These are phyloP conservation scores for Hordeum marinum DNA, from an alignment of 176 grass and related monocot genomes.

Conservation along the genomic window DNA sequence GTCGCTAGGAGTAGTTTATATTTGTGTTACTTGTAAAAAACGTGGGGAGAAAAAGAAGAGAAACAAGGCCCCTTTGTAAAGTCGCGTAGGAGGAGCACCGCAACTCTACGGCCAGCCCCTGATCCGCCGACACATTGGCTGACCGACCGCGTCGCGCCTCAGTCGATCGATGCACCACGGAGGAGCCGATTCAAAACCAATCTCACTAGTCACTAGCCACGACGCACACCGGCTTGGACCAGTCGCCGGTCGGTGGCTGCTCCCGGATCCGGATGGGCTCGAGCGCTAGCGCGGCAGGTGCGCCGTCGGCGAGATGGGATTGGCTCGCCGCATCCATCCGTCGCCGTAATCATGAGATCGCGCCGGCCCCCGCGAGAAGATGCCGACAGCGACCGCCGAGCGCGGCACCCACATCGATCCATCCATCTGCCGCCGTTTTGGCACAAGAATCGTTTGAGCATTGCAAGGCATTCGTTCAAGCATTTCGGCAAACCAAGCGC, in stretches of 20 bases:
- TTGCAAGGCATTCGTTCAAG: neutral
- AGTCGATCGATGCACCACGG: neutral
- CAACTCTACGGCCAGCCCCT: no score
- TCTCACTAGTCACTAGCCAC: neutral
- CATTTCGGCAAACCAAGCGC: neutral
- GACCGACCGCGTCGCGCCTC: neutral
- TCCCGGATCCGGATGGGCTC: no score
- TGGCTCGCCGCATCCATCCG: neutral
- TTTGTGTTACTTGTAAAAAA: no score
- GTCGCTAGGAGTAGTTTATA: no score
- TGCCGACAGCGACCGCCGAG: neutral
- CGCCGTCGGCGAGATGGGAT: slow-evolving; percentile 13
- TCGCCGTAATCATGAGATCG: neutral
- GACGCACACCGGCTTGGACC: neutral
- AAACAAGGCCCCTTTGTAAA: no score
- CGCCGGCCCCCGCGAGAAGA: neutral
- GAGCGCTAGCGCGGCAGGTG: slow-evolving; percentile 1
- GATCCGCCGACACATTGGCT: no score
- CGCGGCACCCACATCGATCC: neutral
- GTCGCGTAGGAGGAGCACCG: no score
- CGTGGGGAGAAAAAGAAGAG: no score
- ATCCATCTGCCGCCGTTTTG: neutral
- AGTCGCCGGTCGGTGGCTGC: neutral
- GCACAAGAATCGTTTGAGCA: neutral
- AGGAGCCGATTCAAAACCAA: neutral